Conservation (phyloP, 108 stramenopile genomes). For the Mediolabrus comicus region DNA sequence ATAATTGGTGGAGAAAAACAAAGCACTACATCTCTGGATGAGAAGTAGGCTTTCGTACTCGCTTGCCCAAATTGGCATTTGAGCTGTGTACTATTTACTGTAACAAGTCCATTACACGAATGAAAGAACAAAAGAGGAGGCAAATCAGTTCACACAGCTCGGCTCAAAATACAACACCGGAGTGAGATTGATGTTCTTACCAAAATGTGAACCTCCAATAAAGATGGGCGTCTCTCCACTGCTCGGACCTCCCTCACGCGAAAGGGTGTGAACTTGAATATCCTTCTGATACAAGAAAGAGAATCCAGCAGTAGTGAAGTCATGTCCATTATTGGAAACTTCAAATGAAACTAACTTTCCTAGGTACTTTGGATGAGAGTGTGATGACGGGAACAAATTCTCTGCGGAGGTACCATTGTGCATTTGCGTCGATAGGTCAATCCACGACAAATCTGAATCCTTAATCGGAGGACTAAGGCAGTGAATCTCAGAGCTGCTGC, state of each 20-base stretch:
- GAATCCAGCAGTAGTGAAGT: constrained; percentile 29
- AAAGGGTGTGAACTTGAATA: constrained; percentile 15
- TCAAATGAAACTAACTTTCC: constrained; percentile 60
- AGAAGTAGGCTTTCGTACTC: constrained; percentile 29
- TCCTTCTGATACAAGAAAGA: constrained; percentile 45
- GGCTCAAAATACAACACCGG: constrained; percentile 43
- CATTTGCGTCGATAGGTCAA: not conserved
- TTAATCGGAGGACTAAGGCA: constrained; percentile 61
- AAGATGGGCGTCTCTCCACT: constrained; percentile 41
- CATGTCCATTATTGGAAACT: constrained; percentile 62
- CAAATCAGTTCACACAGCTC: not conserved
- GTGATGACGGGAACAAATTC: constrained; percentile 58
- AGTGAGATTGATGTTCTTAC: constrained; percentile 14
- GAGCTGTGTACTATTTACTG: constrained; percentile 34
- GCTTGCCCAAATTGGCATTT: constrained; percentile 36
- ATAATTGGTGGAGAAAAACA: constrained; percentile 37
- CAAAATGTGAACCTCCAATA: constrained; percentile 42
- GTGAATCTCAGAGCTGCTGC: constrained; percentile 39
- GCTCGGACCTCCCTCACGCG: constrained; percentile 16
- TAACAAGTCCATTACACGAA: not conserved
- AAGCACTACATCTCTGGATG: constrained; percentile 34
- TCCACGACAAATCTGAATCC: constrained; percentile 3
- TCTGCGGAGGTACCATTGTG: not conserved
- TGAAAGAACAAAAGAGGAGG: not conserved
- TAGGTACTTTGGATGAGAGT: constrained; percentile 61